Base-by-base conservation (phyloP, 305 asterid genomes). In the Rubia tinctorum region DNA sequence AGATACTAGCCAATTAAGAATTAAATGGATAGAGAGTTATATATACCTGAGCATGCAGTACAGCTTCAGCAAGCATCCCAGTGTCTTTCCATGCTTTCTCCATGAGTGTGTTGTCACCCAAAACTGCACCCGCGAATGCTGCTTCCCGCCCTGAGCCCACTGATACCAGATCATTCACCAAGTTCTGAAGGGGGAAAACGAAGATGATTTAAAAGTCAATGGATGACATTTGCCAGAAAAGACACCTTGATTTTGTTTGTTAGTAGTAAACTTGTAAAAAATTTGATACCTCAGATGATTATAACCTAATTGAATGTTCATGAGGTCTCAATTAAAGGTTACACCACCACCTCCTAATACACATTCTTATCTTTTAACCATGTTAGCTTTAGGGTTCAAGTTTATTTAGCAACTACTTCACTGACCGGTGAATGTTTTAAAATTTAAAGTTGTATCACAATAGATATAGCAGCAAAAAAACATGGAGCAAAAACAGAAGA, bases 11-110 rank as follows among this genome's bases (percentile, higher is more conserved):
- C 68, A 58, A 69, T 60, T 64, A 45, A 39, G 44, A 68, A 71
- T 59, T 20, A 60, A 22, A 47, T 14, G n/a, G 17, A 45, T 22
- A 39, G 6, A 45, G 25, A 13, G 23, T 43, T 73, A 42, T 90
- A 94, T 73, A 37, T 92, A 94, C 98, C 53, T 90, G 98, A 81
- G 99, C 88, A 75, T 94, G 98, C 59, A 92, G 92, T 68, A 94
- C 99, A 56, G 99, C 96, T 83, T 94, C 99, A 23, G 99, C 98
- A 75, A 94, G 96, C 99, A 95, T 95, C 75, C 98, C 99, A 14
- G 99, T 95, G 15, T 90, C 96, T 71, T 89, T 91, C 99, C 98
- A 95, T 72, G 97, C 91, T 84, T 90, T 95, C 82, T 95, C 99
- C 97, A 95, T 90, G 73, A 92, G 97, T 73, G 84, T 82, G 80